Evolutionary conservation across 495 filamentous ascomycete genomes (phyloP).

Genomic region (Aspergillus incahuasiensis): DNA sequence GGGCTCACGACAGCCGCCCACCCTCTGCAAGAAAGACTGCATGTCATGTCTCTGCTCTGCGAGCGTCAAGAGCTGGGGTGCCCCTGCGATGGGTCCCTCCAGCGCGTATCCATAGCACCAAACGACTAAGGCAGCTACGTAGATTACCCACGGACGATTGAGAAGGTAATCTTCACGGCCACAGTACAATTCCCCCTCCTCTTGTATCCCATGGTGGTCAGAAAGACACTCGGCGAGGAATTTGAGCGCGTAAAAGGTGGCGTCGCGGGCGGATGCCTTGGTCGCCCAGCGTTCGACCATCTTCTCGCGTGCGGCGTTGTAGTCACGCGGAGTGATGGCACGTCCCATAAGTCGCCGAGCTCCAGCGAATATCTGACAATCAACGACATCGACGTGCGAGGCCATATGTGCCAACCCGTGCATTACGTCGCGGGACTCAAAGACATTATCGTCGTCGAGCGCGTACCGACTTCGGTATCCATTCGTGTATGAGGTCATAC

Average conservation of each 20-base stretch:
- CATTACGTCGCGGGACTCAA: slow-evolving; percentile 81
- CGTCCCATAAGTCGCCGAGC: slow-evolving; percentile 80
- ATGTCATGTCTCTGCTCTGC: slow-evolving; percentile 72
- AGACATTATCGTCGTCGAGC: slow-evolving; percentile 69
- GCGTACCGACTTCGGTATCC: slow-evolving; percentile 37
- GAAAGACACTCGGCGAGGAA: slow-evolving; percentile 79
- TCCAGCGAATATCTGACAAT: slow-evolving; percentile 92
- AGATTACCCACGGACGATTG: slow-evolving; percentile 96
- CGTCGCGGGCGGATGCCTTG: slow-evolving; percentile 85
- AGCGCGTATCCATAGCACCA: slow-evolving; percentile 95
- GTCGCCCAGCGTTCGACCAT: slow-evolving; percentile 92
- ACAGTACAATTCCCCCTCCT: slow-evolving; percentile 50
- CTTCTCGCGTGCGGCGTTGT: slow-evolving; percentile 70
- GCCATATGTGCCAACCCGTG: slow-evolving; percentile 97
- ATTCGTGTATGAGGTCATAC: slow-evolving; percentile 34
- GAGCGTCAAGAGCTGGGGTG: slow-evolving; percentile 49
- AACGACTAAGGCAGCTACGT: slow-evolving; percentile 85
- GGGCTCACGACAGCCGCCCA: slow-evolving; percentile 72
- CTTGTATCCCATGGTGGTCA: slow-evolving; percentile 34
- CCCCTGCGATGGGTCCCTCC: slow-evolving; percentile 64
- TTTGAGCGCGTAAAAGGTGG: slow-evolving; percentile 86
- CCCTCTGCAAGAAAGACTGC: slow-evolving; percentile 67
- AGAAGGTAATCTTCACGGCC: slow-evolving; percentile 86
- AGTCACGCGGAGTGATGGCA: slow-evolving; percentile 76
- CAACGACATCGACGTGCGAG: slow-evolving; percentile 96